Evolutionary conservation across 371 early-diverging fungal genomes (phyloP).

Genomic region (Rhizopus stolonifer): DNA sequence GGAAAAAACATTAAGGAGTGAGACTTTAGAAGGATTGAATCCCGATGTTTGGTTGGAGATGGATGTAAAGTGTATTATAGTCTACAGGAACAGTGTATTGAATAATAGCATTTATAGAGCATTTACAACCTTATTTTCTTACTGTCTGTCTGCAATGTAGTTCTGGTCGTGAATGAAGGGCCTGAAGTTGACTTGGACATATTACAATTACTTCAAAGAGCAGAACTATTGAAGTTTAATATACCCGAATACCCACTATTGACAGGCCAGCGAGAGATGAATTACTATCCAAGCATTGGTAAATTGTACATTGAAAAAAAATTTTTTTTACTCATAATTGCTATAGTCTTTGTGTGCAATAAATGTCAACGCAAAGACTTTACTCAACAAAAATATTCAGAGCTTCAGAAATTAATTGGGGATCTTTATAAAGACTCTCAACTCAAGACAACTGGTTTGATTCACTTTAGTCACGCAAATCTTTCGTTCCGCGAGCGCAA

Average conservation of each 20-base stretch:
- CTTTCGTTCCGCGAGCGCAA: constrained; percentile 18
- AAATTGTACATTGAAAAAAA: not conserved
- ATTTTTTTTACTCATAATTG: not conserved
- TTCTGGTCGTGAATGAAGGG: constrained; percentile 61
- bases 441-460: constrained; percentile 42
- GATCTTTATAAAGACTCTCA: constrained; percentile 38
- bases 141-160: constrained; percentile 68
- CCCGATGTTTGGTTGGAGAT: constrained; percentile 59
- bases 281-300: constrained; percentile 47
- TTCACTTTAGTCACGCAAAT: constrained; percentile 26
- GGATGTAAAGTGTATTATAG: constrained; percentile 38
- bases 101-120: constrained; percentile 18
- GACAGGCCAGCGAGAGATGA: constrained; percentile 27
- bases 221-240: constrained; percentile 52
- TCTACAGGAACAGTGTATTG: not conserved
- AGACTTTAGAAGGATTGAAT: constrained; percentile 42
- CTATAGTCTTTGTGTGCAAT: constrained; percentile 50
- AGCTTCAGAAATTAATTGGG: constrained; percentile 20
- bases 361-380: constrained; percentile 39
- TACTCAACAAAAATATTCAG: constrained; percentile 23
- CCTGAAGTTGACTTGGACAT: constrained; percentile 45
- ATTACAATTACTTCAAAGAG: constrained; percentile 47
- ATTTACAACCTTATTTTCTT: constrained; percentile 57
- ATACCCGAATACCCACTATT: constrained; percentile 47
- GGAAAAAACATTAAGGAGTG: constrained; percentile 49